Evolutionary conservation across 768 basidiomycete genomes (phyloP), one percentile per base, ranked within the genome.

Genomic region (Mycena alexandri): DNA sequence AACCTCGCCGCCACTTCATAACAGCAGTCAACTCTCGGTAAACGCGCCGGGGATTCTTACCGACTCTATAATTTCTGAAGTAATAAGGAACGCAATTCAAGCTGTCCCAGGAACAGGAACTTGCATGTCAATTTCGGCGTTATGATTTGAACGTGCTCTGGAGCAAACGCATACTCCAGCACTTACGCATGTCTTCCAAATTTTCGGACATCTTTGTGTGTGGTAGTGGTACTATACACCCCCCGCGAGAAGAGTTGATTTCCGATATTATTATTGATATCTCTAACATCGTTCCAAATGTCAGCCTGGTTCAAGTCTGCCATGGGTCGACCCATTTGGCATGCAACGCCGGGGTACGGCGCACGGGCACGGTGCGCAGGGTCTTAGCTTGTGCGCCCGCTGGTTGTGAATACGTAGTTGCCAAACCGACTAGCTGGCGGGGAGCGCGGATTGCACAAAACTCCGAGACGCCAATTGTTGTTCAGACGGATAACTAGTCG

Each of bases 101-200:
- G 42, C 42, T 43, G 42, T 43, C 42, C 42, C n/a, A 43, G 42
- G 42, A 43, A 43, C n/a, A n/a, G n/a, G 42, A 43, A 43, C 42
- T 43, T 43, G 42, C 42, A 43, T 8, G 42, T 43, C 19, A 16
- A 43, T 43, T 43, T 43, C 42, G 42, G 42, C 42, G 16, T 43
- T 43, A 19, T 43, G 42, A n/a, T n/a, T n/a, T n/a, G n/a, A n/a
- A n/a, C n/a, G n/a, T 43, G 42, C 42, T 19, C 16, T 43, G 42
- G 42, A 43, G 42, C 42, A 16, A 43, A 43, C 42, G 14, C 42
- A 43, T 43, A 43, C 7, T 43, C 42, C 42, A 43, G 42, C 19
- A 12, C 19, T 43, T 8, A 16, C 16, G 42, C 13, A 43, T 43
- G 13, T 43, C 14, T n/a, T n/a, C n/a, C n/a, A n/a, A n/a, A n/a